phyloP scores from a whole-genome alignment of 1,139 yeast species.

The Blastobotrys serpentis region DNA sequence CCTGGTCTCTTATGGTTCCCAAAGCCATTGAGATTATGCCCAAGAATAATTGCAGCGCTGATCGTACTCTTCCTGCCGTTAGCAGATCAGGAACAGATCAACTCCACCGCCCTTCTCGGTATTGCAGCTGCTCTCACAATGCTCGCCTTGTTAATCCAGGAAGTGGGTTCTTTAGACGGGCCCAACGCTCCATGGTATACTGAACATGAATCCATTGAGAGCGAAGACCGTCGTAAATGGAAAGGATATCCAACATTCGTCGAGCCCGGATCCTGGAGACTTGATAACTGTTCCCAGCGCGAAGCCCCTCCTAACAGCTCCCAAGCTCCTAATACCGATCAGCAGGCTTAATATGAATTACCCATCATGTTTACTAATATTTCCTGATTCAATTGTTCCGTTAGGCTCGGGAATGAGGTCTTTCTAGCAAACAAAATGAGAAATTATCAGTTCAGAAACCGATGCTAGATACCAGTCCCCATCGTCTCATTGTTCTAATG shows the following conservation, averaged over 20 bases:
- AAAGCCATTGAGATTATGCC: not conserved
- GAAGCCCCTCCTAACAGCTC: not conserved
- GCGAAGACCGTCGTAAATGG: constrained; percentile 1
- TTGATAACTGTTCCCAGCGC: constrained; percentile 1
- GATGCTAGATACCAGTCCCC: no score
- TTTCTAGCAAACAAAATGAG: no score
- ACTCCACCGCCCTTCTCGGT: constrained; percentile 2
- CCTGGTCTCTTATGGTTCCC: not conserved
- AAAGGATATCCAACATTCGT: constrained; percentile 4
- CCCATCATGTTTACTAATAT: no score
- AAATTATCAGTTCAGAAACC: no score
- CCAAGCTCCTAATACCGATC: no score
- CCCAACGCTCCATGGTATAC: constrained; percentile 4
- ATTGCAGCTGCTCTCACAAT: constrained; percentile 4
- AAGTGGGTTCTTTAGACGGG: not conserved
- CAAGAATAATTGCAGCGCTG: not conserved
- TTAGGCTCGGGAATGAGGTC: no score
- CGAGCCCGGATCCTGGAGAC: constrained; percentile 6
- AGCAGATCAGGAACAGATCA: constrained; percentile 4
- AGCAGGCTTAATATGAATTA: no score
- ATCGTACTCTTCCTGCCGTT: constrained; percentile 1
- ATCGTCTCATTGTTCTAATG: no score
- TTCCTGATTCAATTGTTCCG: no score
- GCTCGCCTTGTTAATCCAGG: not conserved
- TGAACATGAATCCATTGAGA: constrained; percentile 1